Evolutionary conservation across 2,329 filamentous ascomycete species (phyloP), one percentile per base, ranked within the genome.

Genomic region (Scortechinia acanthostroma): DNA sequence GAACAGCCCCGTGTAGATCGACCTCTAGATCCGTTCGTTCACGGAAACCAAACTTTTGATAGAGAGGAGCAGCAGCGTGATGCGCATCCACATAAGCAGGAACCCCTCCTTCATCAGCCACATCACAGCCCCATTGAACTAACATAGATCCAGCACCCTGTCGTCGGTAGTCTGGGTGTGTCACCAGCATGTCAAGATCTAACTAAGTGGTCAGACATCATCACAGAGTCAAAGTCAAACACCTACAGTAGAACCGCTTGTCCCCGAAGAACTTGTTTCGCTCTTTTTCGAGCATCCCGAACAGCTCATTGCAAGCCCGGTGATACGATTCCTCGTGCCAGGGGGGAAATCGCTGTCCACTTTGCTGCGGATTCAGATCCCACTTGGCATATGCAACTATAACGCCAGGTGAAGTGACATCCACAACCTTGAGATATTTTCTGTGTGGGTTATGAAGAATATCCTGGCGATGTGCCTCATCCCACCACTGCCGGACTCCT

Each of bases 261-360:
- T n/a, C 52, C 2, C 55, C 55, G 45, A 59, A 52, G n/a, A 59
- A 47, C 3, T 45, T 50, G 23, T 28, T 33, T 5, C 58, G 47
- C 22, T 52, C 49, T 4, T 20, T 30, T 19, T 59, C 57, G 25
- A 55, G n/a, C 13, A 17, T 22, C 4, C 30, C 42, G 16, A 58
- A 55, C 10, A 59, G 50, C 2, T 15, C 22, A 19, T 52, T 48
- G 30, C 52, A 55, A 16, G 44, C 47, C 2, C 45, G 43, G 2
- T 22, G 28, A 21, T 54, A 47, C 42, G 48, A 49, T 2, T 56
- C 55, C 3, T 48, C 43, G 47, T 53, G 50, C 56, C 56, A 61
- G 21, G 56, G 50, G 4, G 57, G 55, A 44, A 52, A 60, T 5
- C 58, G 55, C 22, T 21, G 28, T 3, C 55, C 58, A 13, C 58